Percentiles rank a stretch among this genome's conserved stretches.
These are phyloP conservation scores for Ambispora gerdemannii DNA, from an alignment of 192 early-diverging fungal genomes.

Conservation along the genomic window DNA sequence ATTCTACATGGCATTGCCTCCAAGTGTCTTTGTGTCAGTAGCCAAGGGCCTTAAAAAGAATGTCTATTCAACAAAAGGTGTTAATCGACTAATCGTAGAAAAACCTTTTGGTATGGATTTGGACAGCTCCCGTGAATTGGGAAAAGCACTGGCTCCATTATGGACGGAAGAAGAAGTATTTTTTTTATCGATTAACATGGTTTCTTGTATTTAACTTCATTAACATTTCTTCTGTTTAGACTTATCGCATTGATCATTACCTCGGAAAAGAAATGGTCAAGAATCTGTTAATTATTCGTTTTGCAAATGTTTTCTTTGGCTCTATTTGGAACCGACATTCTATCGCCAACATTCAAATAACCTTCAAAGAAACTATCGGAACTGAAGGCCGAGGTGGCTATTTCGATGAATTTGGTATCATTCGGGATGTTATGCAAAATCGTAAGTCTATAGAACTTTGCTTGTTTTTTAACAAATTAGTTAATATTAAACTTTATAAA, in stretches of 20 bases:
- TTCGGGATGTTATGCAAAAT: conserved; percentile 95
- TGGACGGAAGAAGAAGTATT: conserved; percentile 85
- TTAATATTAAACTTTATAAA: conserved; percentile 34
- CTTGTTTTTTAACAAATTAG: conserved; percentile 20
- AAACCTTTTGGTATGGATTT: conserved; percentile 97
- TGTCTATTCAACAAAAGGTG: conserved; percentile 60
- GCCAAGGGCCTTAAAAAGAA: conserved; percentile 67
- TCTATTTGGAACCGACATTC: conserved; percentile 85
- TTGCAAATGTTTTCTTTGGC: conserved; percentile 93
- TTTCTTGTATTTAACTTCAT: too few relatives aligned
- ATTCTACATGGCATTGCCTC: conserved; percentile 96
- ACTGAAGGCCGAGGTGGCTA: conserved; percentile 97
- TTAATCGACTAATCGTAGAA: conserved; percentile 90
- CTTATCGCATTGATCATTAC: conserved; percentile 98
- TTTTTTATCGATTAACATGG: too few relatives aligned
- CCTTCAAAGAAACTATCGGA: conserved; percentile 96
- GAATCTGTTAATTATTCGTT: conserved; percentile 89
- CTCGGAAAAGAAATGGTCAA: conserved; percentile 99
- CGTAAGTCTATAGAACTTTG: conserved; percentile 40
- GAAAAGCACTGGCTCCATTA: conserved; percentile 63
- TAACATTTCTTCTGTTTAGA: conserved; percentile 44
- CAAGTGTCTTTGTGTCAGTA: conserved; percentile 90
- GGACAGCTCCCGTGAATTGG: conserved; percentile 75
- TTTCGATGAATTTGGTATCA: conserved; percentile 99
- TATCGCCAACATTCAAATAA: conserved; percentile 95